A percentile compares a stretch with the other conserved stretches of the same genome.
These are phyloP conservation scores for Xylariaceae sp. DNA, from an alignment of 2,329 filamentous ascomycete genomes.

Conservation along the genomic window DNA sequence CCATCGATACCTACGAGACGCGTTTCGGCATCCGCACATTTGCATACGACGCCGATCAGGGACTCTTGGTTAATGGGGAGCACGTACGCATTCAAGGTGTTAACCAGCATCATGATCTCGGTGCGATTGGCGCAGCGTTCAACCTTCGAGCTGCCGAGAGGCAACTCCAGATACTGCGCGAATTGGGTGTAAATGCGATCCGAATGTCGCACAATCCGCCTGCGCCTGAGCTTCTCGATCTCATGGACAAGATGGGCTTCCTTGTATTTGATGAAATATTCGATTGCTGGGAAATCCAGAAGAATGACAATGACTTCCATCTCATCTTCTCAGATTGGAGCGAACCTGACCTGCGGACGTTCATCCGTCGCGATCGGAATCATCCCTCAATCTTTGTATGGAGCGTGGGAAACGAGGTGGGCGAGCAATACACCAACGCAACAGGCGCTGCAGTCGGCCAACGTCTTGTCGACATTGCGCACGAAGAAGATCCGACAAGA, in stretches of 20 bases:
- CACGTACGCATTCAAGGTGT: constrained; percentile 41
- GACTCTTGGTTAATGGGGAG: constrained; percentile 44
- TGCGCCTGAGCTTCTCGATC: constrained; percentile 45
- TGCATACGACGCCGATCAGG: constrained; percentile 35
- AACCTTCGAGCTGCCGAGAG: constrained; percentile 45
- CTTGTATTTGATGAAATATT: constrained; percentile 52
- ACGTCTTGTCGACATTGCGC: constrained; percentile 38
- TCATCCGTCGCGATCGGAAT: constrained; percentile 51
- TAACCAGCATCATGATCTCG: constrained; percentile 49
- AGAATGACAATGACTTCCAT: constrained; percentile 47
- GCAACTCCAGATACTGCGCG: constrained; percentile 44
- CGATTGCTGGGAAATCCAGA: constrained; percentile 45
- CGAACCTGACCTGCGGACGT: constrained; percentile 47
- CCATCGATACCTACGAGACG: constrained; percentile 43
- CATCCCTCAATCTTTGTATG: constrained; percentile 50
- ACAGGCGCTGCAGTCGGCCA: constrained; percentile 22
- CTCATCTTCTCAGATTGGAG: constrained; percentile 50
- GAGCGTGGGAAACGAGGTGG: constrained; percentile 52
- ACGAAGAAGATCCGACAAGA: constrained; percentile 45
- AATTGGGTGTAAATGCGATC: constrained; percentile 47
- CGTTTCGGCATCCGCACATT: constrained; percentile 46
- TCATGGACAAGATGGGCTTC: constrained; percentile 47
- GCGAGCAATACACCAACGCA: constrained; percentile 37
- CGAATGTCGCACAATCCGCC: constrained; percentile 52
- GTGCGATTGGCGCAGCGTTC: constrained; percentile 48